Evolutionary conservation across 306 rosid genomes (phyloP), one percentile per base, ranked within the genome.

Genomic region (Carpinus viminea): DNA sequence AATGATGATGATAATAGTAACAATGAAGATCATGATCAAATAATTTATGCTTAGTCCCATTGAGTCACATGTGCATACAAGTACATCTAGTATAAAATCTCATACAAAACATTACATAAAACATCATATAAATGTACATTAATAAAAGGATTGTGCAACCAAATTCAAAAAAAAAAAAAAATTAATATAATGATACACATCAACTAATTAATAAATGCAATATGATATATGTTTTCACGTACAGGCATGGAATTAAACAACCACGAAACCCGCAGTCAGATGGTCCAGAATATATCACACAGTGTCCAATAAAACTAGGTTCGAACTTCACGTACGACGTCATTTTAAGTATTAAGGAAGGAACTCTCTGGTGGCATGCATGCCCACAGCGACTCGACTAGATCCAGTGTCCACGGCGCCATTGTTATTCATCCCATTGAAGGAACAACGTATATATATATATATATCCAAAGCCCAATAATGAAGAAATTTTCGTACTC

Each of bases 181-280:
- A 24, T 24, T 24, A 24, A 1, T 24, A 56, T 56, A n/a, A 56
- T n/a, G 24, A 56, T 38, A 38, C 43, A 3, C 43, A 34, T 34
- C n/a, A 1, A 34, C 4, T 2, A 34, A 34, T 34, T 34, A 34
- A 34, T 34, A 34, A 34, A 34, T 34, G 38, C 38, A 55, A 17
- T 55, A n/a, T 18, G 26, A 3, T 55, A 24, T 24, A 24, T 24
- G 24, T 56, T 1, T 20, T 24, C 26, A 24, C 26, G 26, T 24
- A 50, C 69, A 80, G 87, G 85, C 85, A 84, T 20, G 85, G 84
- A 48, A 81, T 84, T 5, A 84, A 72, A 20, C 87, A 84, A 47
- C 82, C 87, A 8, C 41, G 72, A 38, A 84, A 84, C 80, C 87
- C 85, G 28, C 80, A 85, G 87, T 77, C 85, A 10, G 87, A 84